Evolutionary conservation across 257 asterid species (phyloP), one percentile per base, ranked within the genome.

Genomic region (Solanum habrochaites): DNA sequence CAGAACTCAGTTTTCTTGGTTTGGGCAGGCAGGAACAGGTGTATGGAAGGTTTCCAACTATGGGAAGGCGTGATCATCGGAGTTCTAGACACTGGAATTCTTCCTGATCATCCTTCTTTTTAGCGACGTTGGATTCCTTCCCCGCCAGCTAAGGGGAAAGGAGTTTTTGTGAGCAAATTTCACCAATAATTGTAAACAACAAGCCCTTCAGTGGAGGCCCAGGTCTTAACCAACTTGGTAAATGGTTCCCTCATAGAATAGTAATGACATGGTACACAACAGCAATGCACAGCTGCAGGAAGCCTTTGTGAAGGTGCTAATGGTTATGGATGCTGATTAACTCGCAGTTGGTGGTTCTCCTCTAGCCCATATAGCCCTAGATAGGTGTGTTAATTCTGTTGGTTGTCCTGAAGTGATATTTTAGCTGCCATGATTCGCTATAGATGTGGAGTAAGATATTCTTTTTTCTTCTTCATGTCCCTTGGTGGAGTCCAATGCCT

Each of bases 131-230:
- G 88, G 21, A 85, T 87, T 83, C 87, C 88, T 1, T 80, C 66
- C 31, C 88, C 87, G 0, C 92, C 90, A 10, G 60, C 73, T 7
- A 90, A 87, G 18, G 92, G 95, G 94, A 90, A 87, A 75, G 95
- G 93, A 10, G 77, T 37, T 47, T 93, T 47, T 93, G 94, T 4
- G 90, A 92, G 29, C 88, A 29, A 70, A 69, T n/a, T 74, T 80
- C 12, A 29, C 83, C 0, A 32, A 8, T 0, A 85, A 40, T 3
- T 92, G 95, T 25, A 93, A 93, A 93, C 40, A 93, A 91, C 47
- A 92, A 92, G 86, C 83, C n/a, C n/a, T n/a, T 93, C 77, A 91
- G 91, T 4, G 96, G 96, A 62, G 93, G n/a, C n/a, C 93, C 7
- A 88, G 93, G 52, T 10, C n/a, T 37, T 86, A 83, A 83, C 8